Conservation (phyloP, 306 rosid species). For the Quercus variabilis region DNA sequence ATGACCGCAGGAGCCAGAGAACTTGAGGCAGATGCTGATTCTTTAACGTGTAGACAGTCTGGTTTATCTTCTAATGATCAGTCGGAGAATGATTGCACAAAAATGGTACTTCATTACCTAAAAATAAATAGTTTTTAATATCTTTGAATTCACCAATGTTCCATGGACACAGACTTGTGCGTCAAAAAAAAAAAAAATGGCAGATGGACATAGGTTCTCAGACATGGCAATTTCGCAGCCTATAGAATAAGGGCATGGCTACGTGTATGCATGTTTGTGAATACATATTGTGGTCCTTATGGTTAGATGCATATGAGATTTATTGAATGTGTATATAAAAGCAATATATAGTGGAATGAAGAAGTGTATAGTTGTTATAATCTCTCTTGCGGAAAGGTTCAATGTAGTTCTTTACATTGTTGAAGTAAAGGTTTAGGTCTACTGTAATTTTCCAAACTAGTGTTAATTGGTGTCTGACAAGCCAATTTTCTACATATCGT, state of each 20-base stretch:
- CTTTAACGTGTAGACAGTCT: slow-evolving; percentile 82
- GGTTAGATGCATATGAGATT: neutral
- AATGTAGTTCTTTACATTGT: neutral
- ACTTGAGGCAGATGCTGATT: slow-evolving; percentile 98
- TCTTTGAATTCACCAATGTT: slow-evolving; percentile 1
- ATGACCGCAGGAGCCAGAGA: slow-evolving; percentile 68
- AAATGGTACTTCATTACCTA: slow-evolving; percentile 58
- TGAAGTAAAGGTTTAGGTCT: neutral
- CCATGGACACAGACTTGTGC: neutral
- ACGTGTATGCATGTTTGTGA: neutral
- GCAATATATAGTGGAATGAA: too few species aligned
- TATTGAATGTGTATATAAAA: neutral
- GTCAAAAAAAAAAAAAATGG: neutral
- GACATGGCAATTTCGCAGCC: slow-evolving; percentile 5
- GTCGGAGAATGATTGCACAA: slow-evolving; percentile 60
- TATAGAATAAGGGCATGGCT: neutral
- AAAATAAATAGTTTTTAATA: neutral
- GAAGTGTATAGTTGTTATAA: too few species aligned
- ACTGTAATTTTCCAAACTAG: neutral
- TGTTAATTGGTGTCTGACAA: neutral
- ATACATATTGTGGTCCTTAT: neutral
- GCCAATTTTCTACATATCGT: neutral
- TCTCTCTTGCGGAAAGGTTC: neutral
- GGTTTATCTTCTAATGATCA: slow-evolving; percentile 67
- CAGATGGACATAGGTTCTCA: neutral